These are phyloP conservation scores for Plantago lanceolata DNA, from an alignment of 305 asterid genomes.

Conservation along the genomic window DNA sequence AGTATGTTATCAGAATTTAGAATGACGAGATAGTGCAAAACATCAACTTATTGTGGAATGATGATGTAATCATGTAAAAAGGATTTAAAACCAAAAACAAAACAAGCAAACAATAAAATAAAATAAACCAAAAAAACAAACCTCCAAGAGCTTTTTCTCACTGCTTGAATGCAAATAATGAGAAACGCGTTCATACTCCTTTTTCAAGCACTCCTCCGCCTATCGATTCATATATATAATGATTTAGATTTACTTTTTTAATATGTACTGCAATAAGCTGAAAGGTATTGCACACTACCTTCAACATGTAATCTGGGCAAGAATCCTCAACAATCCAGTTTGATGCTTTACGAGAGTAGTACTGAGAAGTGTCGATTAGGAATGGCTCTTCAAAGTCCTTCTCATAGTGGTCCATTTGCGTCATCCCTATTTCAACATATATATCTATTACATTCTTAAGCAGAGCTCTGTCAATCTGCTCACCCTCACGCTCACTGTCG, in stretches of 20 bases:
- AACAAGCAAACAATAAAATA: too few species aligned
- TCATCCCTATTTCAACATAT: conserved; percentile 46
- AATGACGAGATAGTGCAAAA: background rate
- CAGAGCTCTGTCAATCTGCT: conserved; percentile 42
- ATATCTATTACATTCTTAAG: conserved; percentile 38
- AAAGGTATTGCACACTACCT: conserved; percentile 28
- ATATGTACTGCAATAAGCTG: background rate
- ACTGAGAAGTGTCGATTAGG: conserved; percentile 39
- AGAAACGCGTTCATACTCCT: conserved; percentile 46
- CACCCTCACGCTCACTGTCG: conserved; percentile 50
- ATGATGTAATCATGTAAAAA: too few species aligned
- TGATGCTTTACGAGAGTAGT: conserved; percentile 58
- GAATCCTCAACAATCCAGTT: conserved; percentile 51
- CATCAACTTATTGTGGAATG: too few species aligned
- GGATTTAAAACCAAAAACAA: too few species aligned
- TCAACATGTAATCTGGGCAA: conserved; percentile 54
- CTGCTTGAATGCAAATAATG: conserved; percentile 50
- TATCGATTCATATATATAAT: conserved; percentile 19
- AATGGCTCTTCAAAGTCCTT: conserved; percentile 44
- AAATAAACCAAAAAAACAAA: conserved; percentile 19
- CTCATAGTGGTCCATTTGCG: conserved; percentile 32
- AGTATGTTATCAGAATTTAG: conserved; percentile 4
- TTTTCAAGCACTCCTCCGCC: conserved; percentile 53
- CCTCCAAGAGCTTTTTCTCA: conserved; percentile 49
- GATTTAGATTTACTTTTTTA: background rate